A percentile compares a stretch with the other conserved stretches of the same genome.
Conservation (phyloP, 1,284 basidiomycete species). For the Cerioporus squamosus region DNA sequence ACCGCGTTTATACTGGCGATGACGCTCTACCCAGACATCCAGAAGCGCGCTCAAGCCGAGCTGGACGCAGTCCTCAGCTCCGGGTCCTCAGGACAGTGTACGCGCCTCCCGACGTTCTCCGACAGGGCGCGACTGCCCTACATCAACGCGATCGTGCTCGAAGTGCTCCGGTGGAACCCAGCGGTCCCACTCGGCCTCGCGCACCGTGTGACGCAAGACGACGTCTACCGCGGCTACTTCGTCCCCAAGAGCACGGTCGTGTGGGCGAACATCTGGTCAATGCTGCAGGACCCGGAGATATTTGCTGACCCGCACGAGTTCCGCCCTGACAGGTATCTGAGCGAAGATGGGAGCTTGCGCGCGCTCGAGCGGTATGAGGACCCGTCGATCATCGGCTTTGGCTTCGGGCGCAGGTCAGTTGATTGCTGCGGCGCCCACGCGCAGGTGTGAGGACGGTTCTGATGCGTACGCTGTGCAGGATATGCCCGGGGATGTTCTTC, state of each 20-base stretch:
- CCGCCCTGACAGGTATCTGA: constrained; percentile 30
- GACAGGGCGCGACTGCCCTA: constrained; percentile 39
- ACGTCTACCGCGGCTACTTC: constrained; percentile 30
- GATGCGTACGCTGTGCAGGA: constrained; percentile 14
- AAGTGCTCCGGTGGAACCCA: constrained; percentile 40
- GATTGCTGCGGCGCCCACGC: no score
- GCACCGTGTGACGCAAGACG: constrained; percentile 35
- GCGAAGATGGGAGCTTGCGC: constrained; percentile 17
- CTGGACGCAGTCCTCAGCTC: constrained; percentile 37
- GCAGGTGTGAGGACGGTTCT: neutral
- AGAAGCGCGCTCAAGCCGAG: constrained; percentile 40
- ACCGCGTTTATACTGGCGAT: constrained; percentile 42
- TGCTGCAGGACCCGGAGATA: neutral
- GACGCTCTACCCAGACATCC: constrained; percentile 38
- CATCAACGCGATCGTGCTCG: constrained; percentile 41
- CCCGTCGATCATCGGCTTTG: constrained; percentile 25
- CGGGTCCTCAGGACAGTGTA: constrained; percentile 3
- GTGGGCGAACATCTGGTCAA: constrained; percentile 41
- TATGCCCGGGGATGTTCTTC: constrained; percentile 40
- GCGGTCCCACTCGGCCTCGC: constrained; percentile 33
- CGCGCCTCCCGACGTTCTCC: constrained; percentile 36
- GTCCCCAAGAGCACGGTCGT: constrained; percentile 35
- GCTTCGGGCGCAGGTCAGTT: constrained; percentile 36
- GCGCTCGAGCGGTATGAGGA: constrained; percentile 24
- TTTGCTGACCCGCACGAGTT: constrained; percentile 29